Evolutionary conservation across 768 basidiomycete species (phyloP), one percentile per base, ranked within the genome.

Genomic region (Phaeotremella fagi): DNA sequence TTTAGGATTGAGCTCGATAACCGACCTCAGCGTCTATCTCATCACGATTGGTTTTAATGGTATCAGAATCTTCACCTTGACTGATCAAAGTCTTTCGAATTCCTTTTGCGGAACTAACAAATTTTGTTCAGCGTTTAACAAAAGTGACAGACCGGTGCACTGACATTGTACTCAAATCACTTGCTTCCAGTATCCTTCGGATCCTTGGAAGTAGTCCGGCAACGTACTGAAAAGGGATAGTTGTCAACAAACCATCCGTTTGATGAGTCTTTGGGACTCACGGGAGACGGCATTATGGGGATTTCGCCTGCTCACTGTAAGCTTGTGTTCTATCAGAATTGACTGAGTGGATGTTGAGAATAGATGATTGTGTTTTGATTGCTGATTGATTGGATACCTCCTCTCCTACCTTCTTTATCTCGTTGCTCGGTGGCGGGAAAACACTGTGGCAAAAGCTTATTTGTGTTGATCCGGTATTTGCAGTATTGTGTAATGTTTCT

Each of bases 71-170:
- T 24, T 63, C 55, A 1, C 73, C 73, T 27, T 45, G 50, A 3
- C 56, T 50, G 52, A 81, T 63, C 57, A 90, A 77, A 69, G 83
- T 81, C 68, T 85, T 85, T 60, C 91, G 83, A 64, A 95, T 89
- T 75, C 83, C 84, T 77, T 89, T 94, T 42, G 90, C 90, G 4
- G 71, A 71, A 16, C 73, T 74, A 29, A 23, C 31, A 9, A 53
- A n/a, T 12, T 22, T 37, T 23, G n/a, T n/a, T n/a, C n/a, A n/a
- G n/a, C n/a, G n/a, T n/a, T n/a, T n/a, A n/a, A n/a, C 4, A n/a
- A 14, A 12, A 3, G 31, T 9, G 23, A 35, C 15, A 4, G 14
- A 29, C 36, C 31, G 26, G 44, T 12, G 11, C n/a, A 57, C 57
- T 29, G 43, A 64, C 66, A 68, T 56, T 15, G 63, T 62, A 9